Conservation (phyloP, 768 basidiomycete species). For the Sporobolomyces roseus region DNA sequence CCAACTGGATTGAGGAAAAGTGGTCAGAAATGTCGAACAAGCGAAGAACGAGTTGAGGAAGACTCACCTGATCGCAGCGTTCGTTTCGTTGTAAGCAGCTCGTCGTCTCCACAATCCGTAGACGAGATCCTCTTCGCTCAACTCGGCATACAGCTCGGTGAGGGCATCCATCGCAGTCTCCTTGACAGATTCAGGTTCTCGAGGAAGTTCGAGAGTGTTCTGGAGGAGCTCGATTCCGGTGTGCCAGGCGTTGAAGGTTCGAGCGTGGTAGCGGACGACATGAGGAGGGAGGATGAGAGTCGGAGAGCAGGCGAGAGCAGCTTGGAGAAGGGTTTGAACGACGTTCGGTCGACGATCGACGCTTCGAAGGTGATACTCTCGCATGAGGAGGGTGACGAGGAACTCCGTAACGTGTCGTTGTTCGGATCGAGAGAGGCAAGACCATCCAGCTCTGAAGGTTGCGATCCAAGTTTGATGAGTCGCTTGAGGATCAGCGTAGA, state of each 20-base stretch:
- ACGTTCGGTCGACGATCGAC: constrained; percentile 84
- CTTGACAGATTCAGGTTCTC: constrained; percentile 65
- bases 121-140: constrained; percentile 94
- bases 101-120: constrained; percentile 93
- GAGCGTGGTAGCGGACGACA: constrained; percentile 90
- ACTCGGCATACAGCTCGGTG: constrained; percentile 89
- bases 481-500: constrained; percentile 70
- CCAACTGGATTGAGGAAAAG: constrained; percentile 58
- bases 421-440: constrained; percentile 75
- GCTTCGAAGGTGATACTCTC: constrained; percentile 88
- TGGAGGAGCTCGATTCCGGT: constrained; percentile 79
- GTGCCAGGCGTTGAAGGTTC: constrained; percentile 96
- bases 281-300: constrained; percentile 77
- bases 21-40: constrained; percentile 46
- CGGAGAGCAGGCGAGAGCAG: constrained; percentile 77
- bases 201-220: constrained; percentile 62
- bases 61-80: constrained; percentile 52
- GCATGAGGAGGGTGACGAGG: constrained; percentile 82
- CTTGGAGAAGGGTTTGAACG: constrained; percentile 81
- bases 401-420: constrained; percentile 84
- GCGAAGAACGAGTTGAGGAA: not conserved
- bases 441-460: constrained; percentile 80
- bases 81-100: constrained; percentile 82
- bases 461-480: constrained; percentile 84
- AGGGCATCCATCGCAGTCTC: constrained; percentile 85